Evolutionary conservation across 2,329 filamentous ascomycete species (phyloP).

Genomic region (Colletotrichum kahawae): DNA sequence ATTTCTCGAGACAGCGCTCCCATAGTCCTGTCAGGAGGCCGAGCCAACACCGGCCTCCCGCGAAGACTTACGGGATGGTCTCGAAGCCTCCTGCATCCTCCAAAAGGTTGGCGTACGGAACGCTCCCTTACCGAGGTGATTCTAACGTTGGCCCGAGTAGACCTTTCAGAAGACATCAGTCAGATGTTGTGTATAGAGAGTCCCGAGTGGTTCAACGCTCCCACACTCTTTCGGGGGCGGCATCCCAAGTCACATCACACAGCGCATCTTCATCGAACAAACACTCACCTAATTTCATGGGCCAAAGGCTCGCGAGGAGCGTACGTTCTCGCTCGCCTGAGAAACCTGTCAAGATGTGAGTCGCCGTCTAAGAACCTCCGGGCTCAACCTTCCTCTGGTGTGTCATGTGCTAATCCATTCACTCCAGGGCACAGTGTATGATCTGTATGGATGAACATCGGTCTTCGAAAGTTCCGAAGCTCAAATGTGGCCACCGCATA

Average conservation of each 20-base stretch:
- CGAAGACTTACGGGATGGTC: not conserved
- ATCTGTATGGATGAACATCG: slow-evolving; percentile 75
- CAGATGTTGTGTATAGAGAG: slow-evolving; percentile 14
- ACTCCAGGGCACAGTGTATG: slow-evolving; percentile 69
- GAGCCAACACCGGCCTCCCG: not conserved
- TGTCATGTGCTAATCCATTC: not conserved
- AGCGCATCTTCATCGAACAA: slow-evolving; percentile 20
- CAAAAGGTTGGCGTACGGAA: not conserved
- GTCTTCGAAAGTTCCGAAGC: slow-evolving; percentile 66
- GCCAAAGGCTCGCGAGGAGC: slow-evolving; percentile 3
- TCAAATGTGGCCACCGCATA: slow-evolving; percentile 82
- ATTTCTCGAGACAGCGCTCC: slow-evolving; percentile 7
- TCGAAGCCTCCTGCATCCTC: slow-evolving; percentile 4
- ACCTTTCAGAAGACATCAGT: not conserved
- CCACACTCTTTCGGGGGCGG: slow-evolving; percentile 11
- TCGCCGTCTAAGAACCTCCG: not conserved
- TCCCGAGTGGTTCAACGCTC: slow-evolving; percentile 7
- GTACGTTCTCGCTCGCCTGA: slow-evolving; percentile 25
- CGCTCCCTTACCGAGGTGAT: not conserved
- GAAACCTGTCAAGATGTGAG: slow-evolving; percentile 33
- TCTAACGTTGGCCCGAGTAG: slow-evolving; percentile 1
- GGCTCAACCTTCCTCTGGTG: slow-evolving; percentile 3
- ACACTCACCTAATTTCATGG: slow-evolving; percentile 1
- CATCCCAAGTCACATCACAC: slow-evolving; percentile 22
- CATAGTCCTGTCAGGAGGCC: not conserved